Evolutionary conservation across 345 rosid genomes (phyloP), one percentile per base, ranked within the genome.

Genomic region (Pelargonium nanum): DNA sequence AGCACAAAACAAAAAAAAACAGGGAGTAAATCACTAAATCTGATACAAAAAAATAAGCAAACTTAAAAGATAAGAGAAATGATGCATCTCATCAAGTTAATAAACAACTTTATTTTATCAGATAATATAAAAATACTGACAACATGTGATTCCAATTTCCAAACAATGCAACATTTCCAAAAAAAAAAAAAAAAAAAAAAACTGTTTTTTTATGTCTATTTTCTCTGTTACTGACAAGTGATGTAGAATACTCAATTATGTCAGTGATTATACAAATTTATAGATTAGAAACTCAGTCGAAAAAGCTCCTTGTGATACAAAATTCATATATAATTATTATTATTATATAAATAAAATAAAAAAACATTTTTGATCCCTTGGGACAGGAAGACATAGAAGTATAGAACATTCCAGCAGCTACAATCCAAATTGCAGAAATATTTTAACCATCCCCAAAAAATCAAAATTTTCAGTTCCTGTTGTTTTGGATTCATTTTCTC

Each of bases 1-100:
- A 70, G 30, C 61, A 60, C 40, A 16, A 66, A n/a, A n/a, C n/a
- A n/a, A n/a, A n/a, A n/a, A n/a, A 70, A 56, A 24, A 19, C 6
- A 53, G 57, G 24, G 22, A 56, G 19, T 50, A 58, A 17, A 61
- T 40, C 51, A 55, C 68, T 59, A 51, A 26, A 62, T 12, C 48
- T 17, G 15, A 40, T 40, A n/a, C n/a, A n/a, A 40, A 40, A 40
- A 9, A 9, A 40, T 17, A 40, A 40, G 48, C 17, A 10, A 40
- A 40, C 9, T 40, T 9, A 6, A 40, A 40, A 40, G 15, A 40
- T 9, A 8, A 40, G 16, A 28, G 32, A 7, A 28, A 2, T 3
- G 7, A 2, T 28, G 32, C 32, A n/a, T n/a, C n/a, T n/a, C n/a
- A n/a, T n/a, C n/a, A n/a, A n/a, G n/a, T n/a, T n/a, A n/a, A n/a